A percentile compares a stretch with the other conserved stretches of the same genome.
phyloP scores from a whole-genome alignment of 2,329 filamentous ascomycete genomes.

The Aspergillus luchuensis region DNA sequence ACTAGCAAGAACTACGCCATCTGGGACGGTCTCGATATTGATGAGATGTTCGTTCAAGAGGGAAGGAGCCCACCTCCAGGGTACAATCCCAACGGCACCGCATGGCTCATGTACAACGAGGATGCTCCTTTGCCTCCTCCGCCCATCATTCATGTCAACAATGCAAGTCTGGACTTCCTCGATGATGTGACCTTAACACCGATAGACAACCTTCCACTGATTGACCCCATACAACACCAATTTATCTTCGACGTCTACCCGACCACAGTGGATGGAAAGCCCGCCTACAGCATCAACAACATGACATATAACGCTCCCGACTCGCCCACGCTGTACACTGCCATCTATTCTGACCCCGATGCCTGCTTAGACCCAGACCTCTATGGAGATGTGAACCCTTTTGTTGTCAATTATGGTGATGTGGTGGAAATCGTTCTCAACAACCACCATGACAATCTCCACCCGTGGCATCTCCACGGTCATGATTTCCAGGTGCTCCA shows the following conservation, averaged over 20 bases:
- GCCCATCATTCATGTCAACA: slow-evolving; percentile 59
- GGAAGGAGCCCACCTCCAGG: slow-evolving; percentile 57
- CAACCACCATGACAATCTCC: slow-evolving; percentile 39
- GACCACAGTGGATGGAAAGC: slow-evolving; percentile 68
- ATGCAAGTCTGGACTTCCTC: slow-evolving; percentile 55
- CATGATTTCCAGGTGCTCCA: slow-evolving; percentile 54
- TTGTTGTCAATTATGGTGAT: slow-evolving; percentile 67
- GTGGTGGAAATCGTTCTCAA: slow-evolving; percentile 42
- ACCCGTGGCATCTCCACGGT: slow-evolving; percentile 56
- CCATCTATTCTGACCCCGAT: slow-evolving; percentile 58
- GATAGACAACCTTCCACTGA: slow-evolving; percentile 24
- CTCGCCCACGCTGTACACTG: slow-evolving; percentile 79
- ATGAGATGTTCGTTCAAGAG: slow-evolving; percentile 43
- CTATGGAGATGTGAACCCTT: slow-evolving; percentile 69
- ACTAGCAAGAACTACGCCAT: slow-evolving; percentile 67
- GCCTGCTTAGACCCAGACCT: slow-evolving; percentile 59
- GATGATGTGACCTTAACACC: slow-evolving; percentile 60
- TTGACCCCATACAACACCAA: slow-evolving; percentile 34
- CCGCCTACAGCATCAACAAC: slow-evolving; percentile 68
- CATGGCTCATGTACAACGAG: slow-evolving; percentile 57
- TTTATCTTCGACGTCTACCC: slow-evolving; percentile 54
- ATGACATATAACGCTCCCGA: slow-evolving; percentile 73
- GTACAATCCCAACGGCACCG: slow-evolving; percentile 61
- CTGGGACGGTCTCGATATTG: slow-evolving; percentile 68
- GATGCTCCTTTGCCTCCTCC: slow-evolving; percentile 52